Evolutionary conservation across 768 basidiomycete species (phyloP), one percentile per base, ranked within the genome.

Genomic region (Tulasnella sp.): DNA sequence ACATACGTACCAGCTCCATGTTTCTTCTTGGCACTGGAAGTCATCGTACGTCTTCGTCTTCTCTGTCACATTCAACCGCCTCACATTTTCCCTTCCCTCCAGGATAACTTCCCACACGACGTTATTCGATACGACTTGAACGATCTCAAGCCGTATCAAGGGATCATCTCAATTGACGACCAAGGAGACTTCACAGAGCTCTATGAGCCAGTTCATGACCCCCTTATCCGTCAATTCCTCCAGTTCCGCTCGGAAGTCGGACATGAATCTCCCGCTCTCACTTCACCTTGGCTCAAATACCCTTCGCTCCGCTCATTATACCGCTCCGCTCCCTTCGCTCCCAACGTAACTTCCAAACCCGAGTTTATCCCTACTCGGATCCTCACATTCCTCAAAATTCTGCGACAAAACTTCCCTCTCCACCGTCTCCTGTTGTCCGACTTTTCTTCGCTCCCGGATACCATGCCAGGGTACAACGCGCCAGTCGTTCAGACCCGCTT

Each of bases 71-170:
- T 28, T 37, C 31, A 75, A n/a, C 41, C n/a, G 24, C 14, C 24
- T 54, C 16, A 48, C 41, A 34, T 28, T 80, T 50, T n/a, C 34
- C 42, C 44, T 37, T 37, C 2, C 18, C 78, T 6, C 78, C 81
- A 96, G 93, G 97, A 99, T 86, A 99, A 99, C 86, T 97, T 98
- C 83, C 93, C 96, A 0, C 97, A 99, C 84, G 98, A 99, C 84
- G 89, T 97, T 83, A 89, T 99, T 60, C 94, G 97, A 46, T 99
- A 98, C 84, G 93, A 97, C 84, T 86, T 94, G 72, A 87, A 89
- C 40, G 94, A 94, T 2, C 88, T 96, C 81, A 88, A 92, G 83
- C 96, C 98, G 0, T 91, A 93, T 74, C 97, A 99, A 85, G 94
- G 92, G 34, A 83, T 95, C 20, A 92, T 99, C 24, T 90, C 93